A percentile compares a stretch with the other conserved stretches of the same genome.
phyloP scores from a whole-genome alignment of 2,329 filamentous ascomycete species.

The Aspergillus brasiliensis region DNA sequence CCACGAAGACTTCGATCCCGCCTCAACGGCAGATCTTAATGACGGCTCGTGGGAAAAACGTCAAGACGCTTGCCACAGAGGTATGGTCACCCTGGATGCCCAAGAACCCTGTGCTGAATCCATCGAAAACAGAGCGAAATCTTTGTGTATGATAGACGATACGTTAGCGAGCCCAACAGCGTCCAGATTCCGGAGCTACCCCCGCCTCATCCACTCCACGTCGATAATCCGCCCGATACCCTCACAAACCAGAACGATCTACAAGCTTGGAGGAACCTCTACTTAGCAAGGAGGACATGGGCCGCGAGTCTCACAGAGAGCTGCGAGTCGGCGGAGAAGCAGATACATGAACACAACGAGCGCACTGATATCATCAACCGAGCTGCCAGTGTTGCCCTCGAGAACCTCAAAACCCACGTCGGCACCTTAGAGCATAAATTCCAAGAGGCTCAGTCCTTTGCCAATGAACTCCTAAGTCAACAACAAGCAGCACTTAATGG shows the following conservation, averaged over 20 bases:
- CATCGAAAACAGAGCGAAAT: constrained; percentile 69
- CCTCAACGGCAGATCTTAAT: constrained; percentile 81
- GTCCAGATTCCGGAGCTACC: constrained; percentile 55
- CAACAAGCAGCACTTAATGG: constrained; percentile 47
- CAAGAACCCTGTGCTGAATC: not conserved
- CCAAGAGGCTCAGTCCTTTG: constrained; percentile 50
- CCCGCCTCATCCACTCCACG: constrained; percentile 60
- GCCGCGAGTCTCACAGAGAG: constrained; percentile 69
- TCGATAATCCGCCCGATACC: constrained; percentile 71
- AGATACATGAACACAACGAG: constrained; percentile 58
- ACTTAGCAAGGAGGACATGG: constrained; percentile 79
- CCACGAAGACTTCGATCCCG: constrained; percentile 72
- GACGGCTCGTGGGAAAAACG: constrained; percentile 79
- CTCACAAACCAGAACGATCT: constrained; percentile 78
- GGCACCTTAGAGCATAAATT: constrained; percentile 48
- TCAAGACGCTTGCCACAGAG: constrained; percentile 80
- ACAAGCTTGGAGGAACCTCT: constrained; percentile 84
- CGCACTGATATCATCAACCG: constrained; percentile 62
- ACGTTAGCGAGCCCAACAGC: constrained; percentile 53
- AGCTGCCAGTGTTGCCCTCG: constrained; percentile 80
- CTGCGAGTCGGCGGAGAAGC: constrained; percentile 65
- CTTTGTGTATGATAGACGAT: constrained; percentile 85
- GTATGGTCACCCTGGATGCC: constrained; percentile 49
- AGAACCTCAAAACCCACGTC: constrained; percentile 63
- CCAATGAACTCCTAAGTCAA: constrained; percentile 47